A percentile compares a stretch with the other conserved stretches of the same genome.
phyloP scores from a whole-genome alignment of 805 yeast species.

The Candida palmyrensis region DNA sequence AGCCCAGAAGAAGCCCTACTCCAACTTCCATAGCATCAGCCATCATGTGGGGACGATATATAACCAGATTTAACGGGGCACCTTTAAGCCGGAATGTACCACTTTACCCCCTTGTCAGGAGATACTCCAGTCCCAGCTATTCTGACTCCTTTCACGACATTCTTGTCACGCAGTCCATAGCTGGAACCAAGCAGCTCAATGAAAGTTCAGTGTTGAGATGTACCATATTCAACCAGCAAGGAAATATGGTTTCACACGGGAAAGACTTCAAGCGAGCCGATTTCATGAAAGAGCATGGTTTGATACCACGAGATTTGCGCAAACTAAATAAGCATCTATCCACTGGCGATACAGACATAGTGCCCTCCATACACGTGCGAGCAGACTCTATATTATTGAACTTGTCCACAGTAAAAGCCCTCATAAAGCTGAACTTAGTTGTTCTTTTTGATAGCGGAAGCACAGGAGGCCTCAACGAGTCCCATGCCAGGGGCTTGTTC shows the following conservation, averaged over 20 bases:
- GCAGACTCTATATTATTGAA: conserved; percentile 43
- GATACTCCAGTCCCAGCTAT: no score
- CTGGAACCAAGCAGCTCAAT: not conserved
- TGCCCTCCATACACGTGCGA: conserved; percentile 50
- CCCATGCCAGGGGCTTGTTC: conserved; percentile 40
- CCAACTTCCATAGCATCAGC: not conserved
- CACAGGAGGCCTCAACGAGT: conserved; percentile 34
- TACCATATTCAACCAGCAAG: conserved; percentile 43
- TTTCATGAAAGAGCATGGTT: conserved; percentile 39
- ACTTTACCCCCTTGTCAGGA: no score
- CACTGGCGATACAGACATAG: conserved; percentile 36
- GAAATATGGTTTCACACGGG: conserved; percentile 40
- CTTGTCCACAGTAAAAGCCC: conserved; percentile 45
- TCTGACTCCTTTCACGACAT: not conserved
- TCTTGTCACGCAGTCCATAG: not conserved
- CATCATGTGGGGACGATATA: conserved; percentile 28
- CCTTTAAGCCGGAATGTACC: no score
- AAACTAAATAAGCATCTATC: conserved; percentile 34
- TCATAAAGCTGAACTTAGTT: conserved; percentile 48
- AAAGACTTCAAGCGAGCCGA: conserved; percentile 40
- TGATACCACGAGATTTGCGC: conserved; percentile 57
- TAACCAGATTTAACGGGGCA: no score
- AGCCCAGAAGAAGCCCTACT: no score
- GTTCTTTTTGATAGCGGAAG: conserved; percentile 37
- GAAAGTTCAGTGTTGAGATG: conserved; percentile 27